A percentile compares a stretch with the other conserved stretches of the same genome.
Evolutionary conservation across 345 rosid genomes (phyloP).

Genomic region (Eucalyptus tenuipes): DNA sequence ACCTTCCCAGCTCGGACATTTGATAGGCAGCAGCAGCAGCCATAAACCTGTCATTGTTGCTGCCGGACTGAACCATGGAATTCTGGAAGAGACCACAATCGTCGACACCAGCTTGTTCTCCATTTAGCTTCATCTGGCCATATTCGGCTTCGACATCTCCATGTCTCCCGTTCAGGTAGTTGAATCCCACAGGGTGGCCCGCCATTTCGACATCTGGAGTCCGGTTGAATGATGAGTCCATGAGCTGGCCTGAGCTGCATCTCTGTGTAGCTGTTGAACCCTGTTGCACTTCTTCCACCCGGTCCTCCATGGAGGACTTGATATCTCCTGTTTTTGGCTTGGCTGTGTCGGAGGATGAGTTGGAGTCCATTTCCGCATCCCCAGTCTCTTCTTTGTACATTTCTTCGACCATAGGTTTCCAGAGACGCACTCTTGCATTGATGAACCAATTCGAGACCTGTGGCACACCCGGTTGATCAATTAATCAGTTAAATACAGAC

Average conservation of each 20-base stretch:
- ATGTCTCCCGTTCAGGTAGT: conserved; percentile 11
- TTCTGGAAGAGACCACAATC: conserved; percentile 29
- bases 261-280: conserved; percentile 35
- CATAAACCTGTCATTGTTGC: conserved; percentile 26
- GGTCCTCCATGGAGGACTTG: conserved; percentile 16
- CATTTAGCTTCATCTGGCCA: conserved; percentile 21
- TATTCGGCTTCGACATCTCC: conserved; percentile 19
- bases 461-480: not conserved
- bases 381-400: conserved; percentile 97
- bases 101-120: conserved; percentile 14
- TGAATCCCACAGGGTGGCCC: conserved; percentile 11
- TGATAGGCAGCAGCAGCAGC: conserved; percentile 51
- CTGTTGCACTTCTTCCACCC: conserved; percentile 44
- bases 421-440: conserved; percentile 93
- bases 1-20: conserved; percentile 53
- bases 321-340: conserved; percentile 19
- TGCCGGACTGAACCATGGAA: conserved; percentile 13
- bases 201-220: conserved; percentile 15
- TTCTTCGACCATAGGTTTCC: conserved; percentile 99
- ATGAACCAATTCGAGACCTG: conserved; percentile 99
- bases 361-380: conserved; percentile 58
- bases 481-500: not conserved
- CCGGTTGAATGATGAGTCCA: conserved; percentile 22
- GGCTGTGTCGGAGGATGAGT: conserved; percentile 54
- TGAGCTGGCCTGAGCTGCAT: conserved; percentile 22